Percentiles rank a stretch among this genome's conserved stretches.
Evolutionary conservation across 176 grass and related monocot species (phyloP).

Genomic region (Cymbopogon citratus): DNA sequence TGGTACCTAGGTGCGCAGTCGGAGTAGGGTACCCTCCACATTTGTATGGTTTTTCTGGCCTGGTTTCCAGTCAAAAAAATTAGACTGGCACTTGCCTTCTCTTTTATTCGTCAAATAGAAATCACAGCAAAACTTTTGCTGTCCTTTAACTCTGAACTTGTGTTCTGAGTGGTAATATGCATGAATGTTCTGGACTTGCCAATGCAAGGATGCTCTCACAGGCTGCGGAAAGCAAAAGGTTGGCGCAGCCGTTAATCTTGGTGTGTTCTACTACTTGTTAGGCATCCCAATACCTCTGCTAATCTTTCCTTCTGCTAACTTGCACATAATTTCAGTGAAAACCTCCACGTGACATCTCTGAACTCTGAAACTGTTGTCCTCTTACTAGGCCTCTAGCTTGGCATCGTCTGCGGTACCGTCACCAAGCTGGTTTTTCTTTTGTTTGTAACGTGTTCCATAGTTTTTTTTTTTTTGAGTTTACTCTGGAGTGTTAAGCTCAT

Average conservation of each 20-base stretch:
- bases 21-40: too few species aligned
- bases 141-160: neutral
- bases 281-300: slow-evolving; percentile 18
- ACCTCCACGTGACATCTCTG: neutral
- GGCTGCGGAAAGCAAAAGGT: slow-evolving; percentile 36
- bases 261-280: slow-evolving; percentile 12
- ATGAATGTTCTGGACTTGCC: neutral
- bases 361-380: neutral
- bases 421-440: neutral
- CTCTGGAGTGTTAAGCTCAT: neutral
- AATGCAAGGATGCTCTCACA: slow-evolving; percentile 9
- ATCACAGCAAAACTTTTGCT: too few species aligned
- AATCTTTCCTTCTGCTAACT: neutral
- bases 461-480: neutral
- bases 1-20: too few species aligned
- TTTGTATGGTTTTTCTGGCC: too few species aligned
- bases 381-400: neutral
- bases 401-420: neutral
- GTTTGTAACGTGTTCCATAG: neutral
- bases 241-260: slow-evolving; percentile 20
- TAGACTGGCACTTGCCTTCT: too few species aligned
- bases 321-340: neutral
- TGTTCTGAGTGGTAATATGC: neutral
- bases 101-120: too few species aligned
- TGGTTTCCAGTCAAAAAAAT: too few species aligned